phyloP scores from a whole-genome alignment of 2,329 filamentous ascomycete genomes.

The Fusarium poae region DNA sequence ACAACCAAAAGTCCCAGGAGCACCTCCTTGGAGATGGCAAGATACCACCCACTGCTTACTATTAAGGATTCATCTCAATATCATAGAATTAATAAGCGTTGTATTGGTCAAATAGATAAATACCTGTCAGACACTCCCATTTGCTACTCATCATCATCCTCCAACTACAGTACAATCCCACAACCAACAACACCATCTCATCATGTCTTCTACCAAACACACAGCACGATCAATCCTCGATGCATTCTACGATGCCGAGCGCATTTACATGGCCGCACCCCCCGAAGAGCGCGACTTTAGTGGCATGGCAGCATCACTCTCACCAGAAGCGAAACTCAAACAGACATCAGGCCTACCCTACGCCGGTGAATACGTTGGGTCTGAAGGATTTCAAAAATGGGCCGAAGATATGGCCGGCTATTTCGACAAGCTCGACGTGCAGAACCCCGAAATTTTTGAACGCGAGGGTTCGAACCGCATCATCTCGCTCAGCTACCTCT shows the following conservation, averaged over 20 bases:
- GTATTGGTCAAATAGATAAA: neutral
- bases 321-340: constrained; percentile 46
- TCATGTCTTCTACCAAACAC: constrained; percentile 22
- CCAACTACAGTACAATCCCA: too few species aligned
- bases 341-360: constrained; percentile 54
- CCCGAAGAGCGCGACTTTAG: constrained; percentile 50
- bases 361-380: constrained; percentile 50
- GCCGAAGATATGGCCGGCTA: constrained; percentile 48
- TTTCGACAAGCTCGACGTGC: constrained; percentile 50
- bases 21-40: constrained; percentile 25
- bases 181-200: neutral
- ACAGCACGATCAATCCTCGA: constrained; percentile 50
- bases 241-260: constrained; percentile 54
- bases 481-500: constrained; percentile 47
- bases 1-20: constrained; percentile 21
- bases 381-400: constrained; percentile 52
- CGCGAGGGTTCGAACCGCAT: constrained; percentile 47
- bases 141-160: neutral
- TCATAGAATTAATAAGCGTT: constrained; percentile 14
- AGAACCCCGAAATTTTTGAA: constrained; percentile 52
- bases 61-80: too few species aligned
- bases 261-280: constrained; percentile 51
- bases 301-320: constrained; percentile 48
- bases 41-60: neutral
- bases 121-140: neutral